Evolutionary conservation across 192 early-diverging fungal species (phyloP).

Genomic region (Umbelopsis isabellina): DNA sequence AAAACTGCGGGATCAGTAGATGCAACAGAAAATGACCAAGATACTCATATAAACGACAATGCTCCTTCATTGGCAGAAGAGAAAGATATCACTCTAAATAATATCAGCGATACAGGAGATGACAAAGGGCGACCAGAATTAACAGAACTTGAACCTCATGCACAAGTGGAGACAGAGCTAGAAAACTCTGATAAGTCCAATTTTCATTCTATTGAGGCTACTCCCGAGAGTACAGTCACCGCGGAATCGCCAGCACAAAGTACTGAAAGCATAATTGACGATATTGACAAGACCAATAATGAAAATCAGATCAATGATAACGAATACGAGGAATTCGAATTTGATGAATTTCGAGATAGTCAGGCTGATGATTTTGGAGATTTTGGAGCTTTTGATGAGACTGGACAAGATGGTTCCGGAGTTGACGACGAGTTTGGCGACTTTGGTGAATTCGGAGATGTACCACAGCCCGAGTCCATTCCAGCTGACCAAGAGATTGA

Average conservation of each 20-base stretch:
- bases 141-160: background rate
- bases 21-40: background rate
- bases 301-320: background rate
- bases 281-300: background rate
- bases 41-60: too few species aligned
- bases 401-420: background rate
- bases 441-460: slow-evolving; percentile 39
- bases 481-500: slow-evolving; percentile 3
- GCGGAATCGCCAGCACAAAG: background rate
- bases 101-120: background rate
- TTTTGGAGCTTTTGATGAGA: slow-evolving; percentile 25
- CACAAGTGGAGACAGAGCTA: background rate
- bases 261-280: background rate
- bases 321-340: background rate
- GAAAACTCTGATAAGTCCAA: background rate
- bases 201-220: background rate
- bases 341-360: background rate
- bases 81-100: too few species aligned
- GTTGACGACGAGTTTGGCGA: slow-evolving; percentile 43
- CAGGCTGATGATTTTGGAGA: slow-evolving; percentile 26
- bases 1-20: background rate
- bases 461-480: background rate
- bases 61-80: too few species aligned
- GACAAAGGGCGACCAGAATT: background rate
- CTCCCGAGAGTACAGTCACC: background rate